Conservation (phyloP, 2,329 filamentous ascomycete species). For the Talaromyces funiculosus region DNA sequence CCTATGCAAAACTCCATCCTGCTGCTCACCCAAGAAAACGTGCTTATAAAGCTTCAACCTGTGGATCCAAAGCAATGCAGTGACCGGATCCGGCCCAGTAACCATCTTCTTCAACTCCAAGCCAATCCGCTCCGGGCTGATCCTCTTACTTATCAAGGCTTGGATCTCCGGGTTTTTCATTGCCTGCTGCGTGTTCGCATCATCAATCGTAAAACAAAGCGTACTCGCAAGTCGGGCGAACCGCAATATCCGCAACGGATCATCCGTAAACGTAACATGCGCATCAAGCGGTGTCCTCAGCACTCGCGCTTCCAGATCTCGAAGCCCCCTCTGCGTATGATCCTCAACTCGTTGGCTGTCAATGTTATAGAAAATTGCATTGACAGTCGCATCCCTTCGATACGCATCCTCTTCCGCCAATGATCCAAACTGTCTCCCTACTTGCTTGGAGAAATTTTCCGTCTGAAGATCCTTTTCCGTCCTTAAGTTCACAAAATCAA, state of each 20-base stretch:
- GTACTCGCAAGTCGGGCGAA: conserved; percentile 3
- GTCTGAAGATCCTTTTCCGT: not conserved
- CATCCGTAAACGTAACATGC: conserved; percentile 1
- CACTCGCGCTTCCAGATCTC: not conserved
- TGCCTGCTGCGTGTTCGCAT: not conserved
- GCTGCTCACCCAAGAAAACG: not conserved
- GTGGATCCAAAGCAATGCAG: conserved; percentile 6
- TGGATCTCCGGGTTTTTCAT: conserved; percentile 1
- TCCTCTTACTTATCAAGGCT: not conserved
- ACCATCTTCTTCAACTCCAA: conserved; percentile 9
- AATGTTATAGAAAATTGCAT: conserved; percentile 8
- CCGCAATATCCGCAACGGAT: conserved; percentile 4
- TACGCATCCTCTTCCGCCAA: conserved; percentile 2
- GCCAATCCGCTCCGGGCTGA: not conserved
- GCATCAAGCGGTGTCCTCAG: conserved; percentile 7
- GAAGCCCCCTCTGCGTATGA: not conserved
- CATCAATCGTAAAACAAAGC: conserved; percentile 5
- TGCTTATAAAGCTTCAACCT: not conserved
- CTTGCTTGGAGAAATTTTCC: no score
- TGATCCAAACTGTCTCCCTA: not conserved
- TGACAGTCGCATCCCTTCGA: conserved; percentile 3
- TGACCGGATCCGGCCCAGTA: not conserved
- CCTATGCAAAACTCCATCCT: not conserved
- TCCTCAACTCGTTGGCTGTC: not conserved
- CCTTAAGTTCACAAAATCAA: conserved; percentile 9